A percentile compares a stretch with the other conserved stretches of the same genome.
Evolutionary conservation across 352 stramenopile genomes (phyloP).

Genomic region (Pythium aristosporum): DNA sequence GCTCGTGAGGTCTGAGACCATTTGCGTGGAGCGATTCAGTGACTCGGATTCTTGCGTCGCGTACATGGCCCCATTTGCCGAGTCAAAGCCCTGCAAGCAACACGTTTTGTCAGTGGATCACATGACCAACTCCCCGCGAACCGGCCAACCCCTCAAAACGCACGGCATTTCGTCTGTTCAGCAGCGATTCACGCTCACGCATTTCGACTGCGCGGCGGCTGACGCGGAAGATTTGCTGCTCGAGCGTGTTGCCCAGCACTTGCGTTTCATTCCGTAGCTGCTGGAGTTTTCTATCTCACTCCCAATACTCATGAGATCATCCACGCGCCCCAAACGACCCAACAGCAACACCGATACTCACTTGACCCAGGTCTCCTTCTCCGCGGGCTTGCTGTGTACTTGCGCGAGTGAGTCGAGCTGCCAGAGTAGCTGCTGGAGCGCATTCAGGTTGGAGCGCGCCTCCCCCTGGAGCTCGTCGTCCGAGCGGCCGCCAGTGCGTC

Average conservation of each 20-base stretch:
- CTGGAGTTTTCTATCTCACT: constrained; percentile 52
- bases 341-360: constrained; percentile 18
- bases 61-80: constrained; percentile 69
- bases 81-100: constrained; percentile 50
- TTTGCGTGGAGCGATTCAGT: constrained; percentile 72
- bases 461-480: constrained; percentile 64
- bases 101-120: not conserved
- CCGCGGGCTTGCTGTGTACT: constrained; percentile 40
- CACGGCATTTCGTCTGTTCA: constrained; percentile 61
- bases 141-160: not conserved
- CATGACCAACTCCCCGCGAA: not conserved
- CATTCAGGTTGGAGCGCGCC: constrained; percentile 65
- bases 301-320: not conserved
- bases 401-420: constrained; percentile 83
- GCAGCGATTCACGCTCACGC: constrained; percentile 71
- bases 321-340: not conserved
- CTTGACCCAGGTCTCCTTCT: constrained; percentile 81
- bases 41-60: constrained; percentile 77
- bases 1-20: constrained; percentile 78
- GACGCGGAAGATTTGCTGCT: constrained; percentile 75
- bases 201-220: constrained; percentile 68
- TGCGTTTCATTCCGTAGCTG: constrained; percentile 75
- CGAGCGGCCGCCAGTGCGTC: constrained; percentile 45
- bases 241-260: constrained; percentile 58
- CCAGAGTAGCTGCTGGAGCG: constrained; percentile 75